Base-by-base conservation (phyloP, 352 stramenopile species). In the Globisporangium paroecandrum region DNA sequence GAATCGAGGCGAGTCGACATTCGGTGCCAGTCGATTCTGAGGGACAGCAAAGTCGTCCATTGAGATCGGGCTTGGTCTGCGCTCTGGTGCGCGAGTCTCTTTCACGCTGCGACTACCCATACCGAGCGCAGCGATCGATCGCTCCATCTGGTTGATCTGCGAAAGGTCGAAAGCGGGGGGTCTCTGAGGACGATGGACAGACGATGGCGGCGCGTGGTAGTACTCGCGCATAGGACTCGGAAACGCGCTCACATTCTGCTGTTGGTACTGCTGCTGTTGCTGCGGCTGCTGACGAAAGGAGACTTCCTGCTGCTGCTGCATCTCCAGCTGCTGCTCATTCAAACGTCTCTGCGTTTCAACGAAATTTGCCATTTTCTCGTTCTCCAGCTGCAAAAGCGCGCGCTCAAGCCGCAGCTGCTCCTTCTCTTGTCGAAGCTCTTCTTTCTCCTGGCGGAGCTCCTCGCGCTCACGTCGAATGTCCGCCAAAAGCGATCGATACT, bases 391-490 rank as follows among this genome's bases (percentile, higher is more conserved):
- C 58, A 92, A 66, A 32, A 89, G 65, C 41, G 76, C 72, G 43
- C 82, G 77, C 36, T 93, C 83, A 27, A 90, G 75, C 1, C 83
- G 82, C n/a, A 93, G n/a, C 25, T 90, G 82, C 38, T 93, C 85
- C 54, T 87, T 90, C 57, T 92, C 85, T 3, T 73, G 74, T 1
- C 83, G 81, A 9, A 90, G 29, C 46, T 91, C 83, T 24, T 92
- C 83, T 51, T 82, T 82, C 58, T 94, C 85, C 15, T 78, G 78
- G 3, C 85, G 83, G 2, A 94, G 66, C 67, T 92, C 80, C n/a
- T 89, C 79, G 8, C 83, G 82, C 66, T 94, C 85, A 49, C 75
- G 77, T 7, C 85, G 85, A 69, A 94, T 92, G 68, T 91, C 85
- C 22, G 64, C 57, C 43, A 94, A 62, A 0, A 94, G 69, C n/a